Conservation (phyloP, 768 basidiomycete species). For the Agrocybe pediades region DNA sequence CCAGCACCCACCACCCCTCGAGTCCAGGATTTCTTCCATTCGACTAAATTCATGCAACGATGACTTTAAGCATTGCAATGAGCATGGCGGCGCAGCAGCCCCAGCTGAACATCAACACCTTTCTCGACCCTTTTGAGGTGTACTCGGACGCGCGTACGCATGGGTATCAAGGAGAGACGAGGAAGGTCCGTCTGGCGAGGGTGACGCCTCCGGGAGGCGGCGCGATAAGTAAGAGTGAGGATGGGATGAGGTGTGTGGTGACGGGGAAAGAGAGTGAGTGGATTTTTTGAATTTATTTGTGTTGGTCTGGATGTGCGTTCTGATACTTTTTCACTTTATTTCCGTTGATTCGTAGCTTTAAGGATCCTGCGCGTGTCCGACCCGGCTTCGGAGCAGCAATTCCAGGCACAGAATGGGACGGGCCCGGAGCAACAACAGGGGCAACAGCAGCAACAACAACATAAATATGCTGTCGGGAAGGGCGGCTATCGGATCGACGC, state of each 20-base stretch:
- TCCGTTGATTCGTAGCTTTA: conserved; percentile 48
- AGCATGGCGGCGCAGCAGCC: no score
- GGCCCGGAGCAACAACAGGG: no score
- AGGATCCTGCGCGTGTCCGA: conserved; percentile 61
- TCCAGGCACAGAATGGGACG: no score
- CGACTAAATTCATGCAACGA: no score
- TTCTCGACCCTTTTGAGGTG: conserved; percentile 29
- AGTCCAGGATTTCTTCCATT: no score
- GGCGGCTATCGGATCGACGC: conserved; percentile 72
- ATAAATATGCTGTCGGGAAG: conserved; percentile 53
- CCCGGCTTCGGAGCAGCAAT: no score
- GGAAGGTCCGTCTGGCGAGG: conserved; percentile 62
- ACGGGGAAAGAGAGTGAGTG: conserved; percentile 77
- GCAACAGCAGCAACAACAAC: conserved; percentile 39
- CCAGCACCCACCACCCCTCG: no score
- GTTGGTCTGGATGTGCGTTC: background rate
- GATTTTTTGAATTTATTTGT: background rate
- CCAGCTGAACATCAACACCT: conserved; percentile 28
- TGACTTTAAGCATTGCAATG: no score
- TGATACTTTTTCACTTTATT: background rate
- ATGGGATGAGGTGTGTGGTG: conserved; percentile 67
- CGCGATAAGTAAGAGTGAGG: conserved; percentile 66
- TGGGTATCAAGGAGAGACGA: conserved; percentile 40
- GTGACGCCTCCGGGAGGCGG: conserved; percentile 66
- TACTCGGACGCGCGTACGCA: conserved; percentile 46